Evolutionary conservation across 2,329 filamentous ascomycete species (phyloP).

Genomic region (Claviceps sp.): DNA sequence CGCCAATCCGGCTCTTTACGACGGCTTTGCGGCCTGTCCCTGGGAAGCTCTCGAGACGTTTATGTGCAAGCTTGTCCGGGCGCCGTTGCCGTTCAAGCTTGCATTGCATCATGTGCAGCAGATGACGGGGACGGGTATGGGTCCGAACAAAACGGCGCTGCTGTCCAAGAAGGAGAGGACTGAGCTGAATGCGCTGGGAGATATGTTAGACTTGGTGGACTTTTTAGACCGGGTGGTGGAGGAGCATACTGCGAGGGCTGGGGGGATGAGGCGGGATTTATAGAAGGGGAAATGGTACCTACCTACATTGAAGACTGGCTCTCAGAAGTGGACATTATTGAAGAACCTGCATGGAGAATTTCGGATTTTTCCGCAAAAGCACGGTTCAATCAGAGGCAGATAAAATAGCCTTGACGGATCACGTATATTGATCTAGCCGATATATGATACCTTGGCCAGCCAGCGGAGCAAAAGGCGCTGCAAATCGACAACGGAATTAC

Average conservation of each 20-base stretch:
- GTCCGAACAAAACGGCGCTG: slow-evolving; percentile 35
- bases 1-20: slow-evolving; percentile 53
- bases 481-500: no score
- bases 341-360: no score
- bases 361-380: no score
- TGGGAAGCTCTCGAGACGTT: slow-evolving; percentile 52
- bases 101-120: slow-evolving; percentile 52
- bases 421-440: no score
- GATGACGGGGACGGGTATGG: slow-evolving; percentile 49
- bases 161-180: slow-evolving; percentile 43
- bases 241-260: slow-evolving; percentile 18
- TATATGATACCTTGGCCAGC: no score
- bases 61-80: slow-evolving; percentile 40
- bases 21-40: slow-evolving; percentile 40
- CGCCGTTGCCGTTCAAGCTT: slow-evolving; percentile 49
- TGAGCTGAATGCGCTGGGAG: slow-evolving; percentile 32
- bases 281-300: slow-evolving; percentile 8
- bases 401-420: no score
- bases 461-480: no score
- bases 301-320: no score
- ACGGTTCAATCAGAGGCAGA: no score
- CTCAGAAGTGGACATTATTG: no score
- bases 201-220: slow-evolving; percentile 46
- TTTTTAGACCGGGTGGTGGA: slow-evolving; percentile 40
- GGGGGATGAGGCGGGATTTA: slow-evolving; percentile 20